phyloP scores from a whole-genome alignment of 805 yeast species.

The Candida argentea region DNA sequence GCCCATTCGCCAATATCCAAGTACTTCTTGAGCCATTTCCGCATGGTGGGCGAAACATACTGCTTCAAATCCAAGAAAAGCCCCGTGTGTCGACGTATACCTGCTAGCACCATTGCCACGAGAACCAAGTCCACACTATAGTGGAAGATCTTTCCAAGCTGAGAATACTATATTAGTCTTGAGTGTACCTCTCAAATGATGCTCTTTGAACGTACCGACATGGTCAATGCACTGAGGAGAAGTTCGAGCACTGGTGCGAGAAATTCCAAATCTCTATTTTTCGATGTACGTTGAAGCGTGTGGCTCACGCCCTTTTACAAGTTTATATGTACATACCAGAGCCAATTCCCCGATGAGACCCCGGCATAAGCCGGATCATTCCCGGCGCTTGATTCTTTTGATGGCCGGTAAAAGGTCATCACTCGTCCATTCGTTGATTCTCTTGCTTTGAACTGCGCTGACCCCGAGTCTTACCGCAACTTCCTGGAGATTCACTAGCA shows the following conservation, averaged over 20 bases:
- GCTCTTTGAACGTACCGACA: too few relatives aligned
- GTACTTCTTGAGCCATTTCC: slow-evolving; percentile 42
- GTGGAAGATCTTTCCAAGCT: slow-evolving; percentile 62
- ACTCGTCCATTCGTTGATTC: slow-evolving; percentile 52
- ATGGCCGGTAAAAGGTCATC: slow-evolving; percentile 36
- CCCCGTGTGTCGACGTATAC: slow-evolving; percentile 78
- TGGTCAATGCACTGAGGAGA: too few relatives aligned
- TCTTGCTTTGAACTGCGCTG: slow-evolving; percentile 35
- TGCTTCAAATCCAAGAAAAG: slow-evolving; percentile 41
- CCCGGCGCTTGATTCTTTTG: slow-evolving; percentile 26
- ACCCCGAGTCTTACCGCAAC: slow-evolving; percentile 35
- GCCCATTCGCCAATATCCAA: slow-evolving; percentile 52
- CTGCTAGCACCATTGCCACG: slow-evolving; percentile 75
- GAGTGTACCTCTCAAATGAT: too few relatives aligned
- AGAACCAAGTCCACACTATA: slow-evolving; percentile 69
- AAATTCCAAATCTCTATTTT: too few relatives aligned
- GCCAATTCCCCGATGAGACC: too few relatives aligned
- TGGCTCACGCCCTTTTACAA: too few relatives aligned
- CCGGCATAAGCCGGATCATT: too few relatives aligned
- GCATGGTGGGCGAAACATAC: slow-evolving; percentile 37
- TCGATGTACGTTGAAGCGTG: too few relatives aligned
- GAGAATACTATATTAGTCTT: slow-evolving; percentile 2
- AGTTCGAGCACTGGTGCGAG: too few relatives aligned
- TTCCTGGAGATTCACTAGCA: slow-evolving; percentile 34
- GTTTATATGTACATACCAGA: too few relatives aligned